Evolutionary conservation across 2,329 filamentous ascomycete genomes (phyloP).

Genomic region (Verticillium klebahnii): DNA sequence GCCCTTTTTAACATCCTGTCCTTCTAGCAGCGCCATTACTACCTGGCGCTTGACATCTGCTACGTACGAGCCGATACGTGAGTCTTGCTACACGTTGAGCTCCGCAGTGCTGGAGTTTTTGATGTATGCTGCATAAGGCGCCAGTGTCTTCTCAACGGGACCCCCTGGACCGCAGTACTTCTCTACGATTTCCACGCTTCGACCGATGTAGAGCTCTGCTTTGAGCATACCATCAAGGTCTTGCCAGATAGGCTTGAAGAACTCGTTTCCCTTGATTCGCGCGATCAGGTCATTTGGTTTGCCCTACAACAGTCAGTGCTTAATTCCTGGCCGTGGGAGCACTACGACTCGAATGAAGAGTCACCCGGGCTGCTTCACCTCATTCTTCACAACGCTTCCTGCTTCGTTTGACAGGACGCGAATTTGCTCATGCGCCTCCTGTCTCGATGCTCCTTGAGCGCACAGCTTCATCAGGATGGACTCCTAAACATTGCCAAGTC

Average conservation of each 20-base stretch:
- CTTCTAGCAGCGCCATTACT: no score
- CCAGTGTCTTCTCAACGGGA: conserved; percentile 30
- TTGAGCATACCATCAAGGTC: conserved; percentile 67
- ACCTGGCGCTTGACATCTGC: no score
- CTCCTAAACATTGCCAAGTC: no score
- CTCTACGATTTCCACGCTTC: conserved; percentile 40
- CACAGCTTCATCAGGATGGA: conserved; percentile 73
- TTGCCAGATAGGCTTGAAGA: conserved; percentile 68
- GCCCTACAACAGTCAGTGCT: no score
- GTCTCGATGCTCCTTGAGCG: conserved; percentile 64
- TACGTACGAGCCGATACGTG: no score
- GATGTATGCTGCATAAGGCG: conserved; percentile 31
- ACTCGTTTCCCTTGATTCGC: conserved; percentile 66
- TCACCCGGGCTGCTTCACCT: conserved; percentile 21
- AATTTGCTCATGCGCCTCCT: conserved; percentile 85
- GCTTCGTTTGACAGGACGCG: conserved; percentile 78
- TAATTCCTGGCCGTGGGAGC: no score
- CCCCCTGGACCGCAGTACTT: conserved; percentile 36
- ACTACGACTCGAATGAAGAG: no score
- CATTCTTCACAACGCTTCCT: conserved; percentile 48
- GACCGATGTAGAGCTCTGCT: conserved; percentile 47
- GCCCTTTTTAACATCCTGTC: no score
- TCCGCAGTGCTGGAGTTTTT: conserved; percentile 13
- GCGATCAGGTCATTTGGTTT: conserved; percentile 41
- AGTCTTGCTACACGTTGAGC: no score